phyloP scores from a whole-genome alignment of 2,329 filamentous ascomycete species.

The Endoconidiophora laricicola region DNA sequence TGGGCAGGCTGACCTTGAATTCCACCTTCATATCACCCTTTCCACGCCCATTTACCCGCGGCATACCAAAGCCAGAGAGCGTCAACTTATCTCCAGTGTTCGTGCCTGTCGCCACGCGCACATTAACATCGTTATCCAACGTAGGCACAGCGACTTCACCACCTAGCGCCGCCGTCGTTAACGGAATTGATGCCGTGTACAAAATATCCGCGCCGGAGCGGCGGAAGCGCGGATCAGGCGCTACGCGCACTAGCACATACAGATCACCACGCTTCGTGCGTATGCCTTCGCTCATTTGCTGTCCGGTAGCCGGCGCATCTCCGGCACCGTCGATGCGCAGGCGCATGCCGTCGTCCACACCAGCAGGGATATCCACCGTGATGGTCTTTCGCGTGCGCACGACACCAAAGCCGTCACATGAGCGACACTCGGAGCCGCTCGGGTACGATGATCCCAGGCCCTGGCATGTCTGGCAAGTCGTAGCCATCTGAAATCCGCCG shows the following conservation, averaged over 20 bases:
- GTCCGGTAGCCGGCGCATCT: slow-evolving; percentile 66
- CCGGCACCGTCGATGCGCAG: slow-evolving; percentile 72
- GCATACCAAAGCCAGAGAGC: slow-evolving; percentile 84
- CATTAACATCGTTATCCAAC: slow-evolving; percentile 73
- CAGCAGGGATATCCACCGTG: slow-evolving; percentile 79
- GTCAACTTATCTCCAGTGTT: slow-evolving; percentile 86
- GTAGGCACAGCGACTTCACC: slow-evolving; percentile 84
- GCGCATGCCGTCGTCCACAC: slow-evolving; percentile 93
- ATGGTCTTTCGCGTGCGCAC: slow-evolving; percentile 70
- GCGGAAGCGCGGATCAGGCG: slow-evolving; percentile 78
- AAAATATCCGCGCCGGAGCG: slow-evolving; percentile 78
- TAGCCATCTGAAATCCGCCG: slow-evolving; percentile 90
- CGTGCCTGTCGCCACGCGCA: slow-evolving; percentile 82
- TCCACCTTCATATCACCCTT: slow-evolving; percentile 80
- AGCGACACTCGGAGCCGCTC: slow-evolving; percentile 61
- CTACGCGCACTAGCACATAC: slow-evolving; percentile 77
- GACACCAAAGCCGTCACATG: slow-evolving; percentile 70
- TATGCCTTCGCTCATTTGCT: slow-evolving; percentile 38
- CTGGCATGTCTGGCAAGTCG: slow-evolving; percentile 66
- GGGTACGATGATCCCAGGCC: slow-evolving; percentile 65
- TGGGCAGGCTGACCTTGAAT: slow-evolving; percentile 90
- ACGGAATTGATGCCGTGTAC: slow-evolving; percentile 77
- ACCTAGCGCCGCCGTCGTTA: slow-evolving; percentile 84
- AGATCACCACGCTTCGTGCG: slow-evolving; percentile 68
- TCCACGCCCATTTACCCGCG: slow-evolving; percentile 53